A percentile compares a stretch with the other conserved stretches of the same genome.
These are phyloP conservation scores for Mycena citricolor DNA, from an alignment of 1,284 basidiomycete genomes.

Conservation along the genomic window DNA sequence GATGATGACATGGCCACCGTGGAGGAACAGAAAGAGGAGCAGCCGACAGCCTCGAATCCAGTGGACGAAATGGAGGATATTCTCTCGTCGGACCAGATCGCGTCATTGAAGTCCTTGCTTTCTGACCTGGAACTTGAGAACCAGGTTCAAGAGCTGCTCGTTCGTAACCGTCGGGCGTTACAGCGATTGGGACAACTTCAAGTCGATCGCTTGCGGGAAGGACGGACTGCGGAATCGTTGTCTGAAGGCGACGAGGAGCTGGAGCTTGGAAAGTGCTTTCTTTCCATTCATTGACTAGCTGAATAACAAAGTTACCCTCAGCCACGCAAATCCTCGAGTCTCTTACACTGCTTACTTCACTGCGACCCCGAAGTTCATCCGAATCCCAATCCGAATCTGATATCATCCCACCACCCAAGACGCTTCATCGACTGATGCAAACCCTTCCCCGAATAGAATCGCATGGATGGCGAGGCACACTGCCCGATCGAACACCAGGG, in stretches of 20 bases:
- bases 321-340: constrained; percentile 74
- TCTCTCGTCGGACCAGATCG: constrained; percentile 53
- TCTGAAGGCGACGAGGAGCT: constrained; percentile 74
- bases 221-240: constrained; percentile 45
- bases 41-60: constrained; percentile 12
- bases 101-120: constrained; percentile 55
- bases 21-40: constrained; percentile 11
- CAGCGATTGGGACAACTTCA: constrained; percentile 65
- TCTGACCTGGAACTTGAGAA: constrained; percentile 62
- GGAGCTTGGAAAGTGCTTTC: constrained; percentile 60
- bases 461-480: constrained; percentile 72
- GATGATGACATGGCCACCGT: constrained; percentile 13
- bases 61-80: constrained; percentile 47
- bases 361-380: constrained; percentile 61
- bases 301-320: constrained; percentile 30
- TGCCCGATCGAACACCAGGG: constrained; percentile 53
- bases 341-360: constrained; percentile 61
- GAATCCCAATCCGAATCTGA: constrained; percentile 37
- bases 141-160: constrained; percentile 64
- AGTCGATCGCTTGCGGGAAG: constrained; percentile 47
- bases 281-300: constrained; percentile 11
- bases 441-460: constrained; percentile 60
- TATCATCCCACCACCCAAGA: constrained; percentile 57
- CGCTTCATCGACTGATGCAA: constrained; percentile 65
- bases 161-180: constrained; percentile 62